phyloP scores from a whole-genome alignment of 2,329 filamentous ascomycete species.

The Fusarium chuoi region DNA sequence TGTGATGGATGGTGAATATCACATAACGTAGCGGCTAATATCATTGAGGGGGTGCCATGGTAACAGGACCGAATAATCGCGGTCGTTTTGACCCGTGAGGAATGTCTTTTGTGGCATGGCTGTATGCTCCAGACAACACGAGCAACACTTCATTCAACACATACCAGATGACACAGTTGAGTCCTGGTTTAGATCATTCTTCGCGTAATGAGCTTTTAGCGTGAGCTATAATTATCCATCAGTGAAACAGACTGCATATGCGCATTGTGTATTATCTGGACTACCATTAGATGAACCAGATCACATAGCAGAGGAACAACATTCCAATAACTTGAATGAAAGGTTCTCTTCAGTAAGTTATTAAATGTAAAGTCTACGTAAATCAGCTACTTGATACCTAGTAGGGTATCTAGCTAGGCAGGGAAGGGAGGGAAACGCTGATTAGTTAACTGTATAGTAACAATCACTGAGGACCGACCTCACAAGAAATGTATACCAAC shows the following conservation, averaged over 20 bases:
- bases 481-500: neutral
- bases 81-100: constrained; percentile 15
- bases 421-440: neutral
- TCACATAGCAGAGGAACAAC: neutral
- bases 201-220: neutral
- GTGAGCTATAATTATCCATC: constrained; percentile 23
- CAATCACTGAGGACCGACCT: neutral
- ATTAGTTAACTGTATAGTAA: neutral
- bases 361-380: neutral
- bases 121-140: neutral
- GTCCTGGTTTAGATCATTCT: neutral
- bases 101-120: constrained; percentile 21
- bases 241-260: constrained; percentile 12
- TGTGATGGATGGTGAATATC: constrained; percentile 9
- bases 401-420: neutral
- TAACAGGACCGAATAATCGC: constrained; percentile 23
- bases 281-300: neutral
- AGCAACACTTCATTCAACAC: constrained; percentile 2
- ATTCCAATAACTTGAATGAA: neutral
- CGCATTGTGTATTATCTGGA: neutral
- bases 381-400: neutral
- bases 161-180: constrained; percentile 14
- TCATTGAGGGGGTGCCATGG: constrained; percentile 25
- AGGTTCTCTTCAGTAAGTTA: neutral
- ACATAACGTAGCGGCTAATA: constrained; percentile 15